Conservation (phyloP, 83 land plant species). For the Diphasiastrum complanatum region DNA sequence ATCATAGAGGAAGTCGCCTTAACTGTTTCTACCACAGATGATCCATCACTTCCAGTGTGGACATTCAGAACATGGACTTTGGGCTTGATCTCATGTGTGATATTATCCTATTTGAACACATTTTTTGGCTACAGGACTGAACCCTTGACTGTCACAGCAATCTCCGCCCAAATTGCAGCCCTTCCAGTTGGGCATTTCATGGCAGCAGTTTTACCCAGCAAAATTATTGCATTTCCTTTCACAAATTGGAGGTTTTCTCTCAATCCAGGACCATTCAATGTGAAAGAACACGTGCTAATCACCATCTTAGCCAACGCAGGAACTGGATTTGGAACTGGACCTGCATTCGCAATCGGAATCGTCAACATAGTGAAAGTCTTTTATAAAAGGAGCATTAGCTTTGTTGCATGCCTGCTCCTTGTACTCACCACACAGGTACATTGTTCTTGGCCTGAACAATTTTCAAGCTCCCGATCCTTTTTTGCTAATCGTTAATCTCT, state of each 20-base stretch:
- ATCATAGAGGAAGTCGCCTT: slow-evolving; percentile 18
- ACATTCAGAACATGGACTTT: slow-evolving; percentile 20
- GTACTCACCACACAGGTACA: slow-evolving; percentile 20
- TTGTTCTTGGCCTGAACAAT: neutral
- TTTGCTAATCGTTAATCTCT: neutral
- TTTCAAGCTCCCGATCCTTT: neutral
- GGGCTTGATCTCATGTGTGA: slow-evolving; percentile 3
- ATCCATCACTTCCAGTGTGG: slow-evolving; percentile 20
- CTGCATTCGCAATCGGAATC: slow-evolving; percentile 11
- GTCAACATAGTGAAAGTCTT: slow-evolving; percentile 16
- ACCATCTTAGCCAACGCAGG: slow-evolving; percentile 13
- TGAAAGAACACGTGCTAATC: slow-evolving; percentile 16
- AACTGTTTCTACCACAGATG: slow-evolving; percentile 10
- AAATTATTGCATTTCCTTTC: neutral
- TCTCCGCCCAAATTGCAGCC: slow-evolving; percentile 11
- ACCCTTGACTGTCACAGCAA: slow-evolving; percentile 4
- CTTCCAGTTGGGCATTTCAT: slow-evolving; percentile 13
- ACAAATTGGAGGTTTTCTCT: neutral
- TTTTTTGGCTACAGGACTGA: slow-evolving; percentile 17
- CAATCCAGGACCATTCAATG: slow-evolving; percentile 6
- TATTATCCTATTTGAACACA: slow-evolving; percentile 11
- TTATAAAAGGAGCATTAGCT: slow-evolving; percentile 9
- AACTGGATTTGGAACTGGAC: slow-evolving; percentile 14
- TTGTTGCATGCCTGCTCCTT: slow-evolving; percentile 9
- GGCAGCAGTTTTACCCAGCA: slow-evolving; percentile 6